Conservation (phyloP, 1,284 basidiomycete species). For the Pseudozyma thailandica region DNA sequence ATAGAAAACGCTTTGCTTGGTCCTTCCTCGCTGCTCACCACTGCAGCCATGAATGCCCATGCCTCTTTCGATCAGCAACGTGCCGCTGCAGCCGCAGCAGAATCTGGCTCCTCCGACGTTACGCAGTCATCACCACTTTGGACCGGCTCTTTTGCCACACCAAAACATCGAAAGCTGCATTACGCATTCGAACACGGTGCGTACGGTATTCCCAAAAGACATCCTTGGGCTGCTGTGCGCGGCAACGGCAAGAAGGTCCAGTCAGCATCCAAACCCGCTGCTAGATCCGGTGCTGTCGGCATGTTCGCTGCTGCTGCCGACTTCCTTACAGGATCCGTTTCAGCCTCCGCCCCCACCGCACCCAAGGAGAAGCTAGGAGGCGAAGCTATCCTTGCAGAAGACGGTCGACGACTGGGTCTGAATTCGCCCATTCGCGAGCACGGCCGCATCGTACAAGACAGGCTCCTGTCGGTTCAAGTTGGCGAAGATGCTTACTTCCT, state of each 20-base stretch:
- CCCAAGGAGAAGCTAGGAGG: slow-evolving; percentile 37
- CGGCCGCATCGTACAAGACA: slow-evolving; percentile 61
- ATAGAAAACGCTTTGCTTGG: slow-evolving; percentile 29
- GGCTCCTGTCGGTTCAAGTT: slow-evolving; percentile 75
- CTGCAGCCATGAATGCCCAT: slow-evolving; percentile 15
- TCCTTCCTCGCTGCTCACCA: slow-evolving; percentile 19
- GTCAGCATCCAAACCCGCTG: slow-evolving; percentile 23
- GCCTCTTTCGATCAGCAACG: slow-evolving; percentile 23
- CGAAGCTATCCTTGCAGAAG: slow-evolving; percentile 19
- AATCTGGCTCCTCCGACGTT: slow-evolving; percentile 13
- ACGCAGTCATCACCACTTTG: slow-evolving; percentile 28
- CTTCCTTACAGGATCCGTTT: slow-evolving; percentile 48
- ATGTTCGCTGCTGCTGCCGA: slow-evolving; percentile 64
- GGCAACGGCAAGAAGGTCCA: slow-evolving; percentile 57
- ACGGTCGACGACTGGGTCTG: slow-evolving; percentile 46
- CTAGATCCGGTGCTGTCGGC: slow-evolving; percentile 48
- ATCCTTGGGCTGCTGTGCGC: slow-evolving; percentile 52
- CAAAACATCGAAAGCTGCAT: slow-evolving; percentile 32
- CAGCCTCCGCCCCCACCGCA: slow-evolving; percentile 15
- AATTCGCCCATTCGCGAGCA: slow-evolving; percentile 61
- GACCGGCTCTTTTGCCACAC: slow-evolving; percentile 33
- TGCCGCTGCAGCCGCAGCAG: slow-evolving; percentile 12
- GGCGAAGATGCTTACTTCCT: slow-evolving; percentile 89
- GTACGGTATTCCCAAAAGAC: slow-evolving; percentile 70
- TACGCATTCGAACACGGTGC: slow-evolving; percentile 67